Evolutionary conservation across 805 yeast genomes (phyloP), one percentile per base, ranked within the genome.

Genomic region (Candida koratica): DNA sequence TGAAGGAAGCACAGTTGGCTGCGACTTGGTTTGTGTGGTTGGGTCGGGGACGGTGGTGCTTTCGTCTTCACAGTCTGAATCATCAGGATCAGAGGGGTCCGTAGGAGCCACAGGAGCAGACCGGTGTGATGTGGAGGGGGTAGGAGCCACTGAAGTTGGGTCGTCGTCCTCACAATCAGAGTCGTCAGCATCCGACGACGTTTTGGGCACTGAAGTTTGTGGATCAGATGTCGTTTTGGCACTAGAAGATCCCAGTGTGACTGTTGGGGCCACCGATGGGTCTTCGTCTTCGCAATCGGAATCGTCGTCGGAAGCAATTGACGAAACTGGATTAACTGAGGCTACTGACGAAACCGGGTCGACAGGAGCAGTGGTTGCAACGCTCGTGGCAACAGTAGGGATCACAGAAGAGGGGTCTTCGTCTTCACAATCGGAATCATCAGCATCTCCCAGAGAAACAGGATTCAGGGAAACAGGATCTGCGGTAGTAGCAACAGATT

Each of bases 281-380:
- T 23, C 40, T 20, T 47, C 52, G 9, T 43, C 47, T 6, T 39
- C 43, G 30, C 48, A 43, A 28, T 48, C 49, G 13, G 36, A 45
- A 22, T 51, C 55, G 17, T 46, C 52, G 26, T 44, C 49, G 24
- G 24, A 20, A 20, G 24, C 11, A 20, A 20, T 11, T 8, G 11
- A 8, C 10, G 24, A 8, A 8, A 20, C 10, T 20, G 24, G 11
- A 11, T 20, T 11, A 27, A 11, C 38, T 17, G 6, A 28, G 17
- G 28, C 34, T 16, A 15, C 10, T 15, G 40, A 17, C 13, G 32
- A 22, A 12, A 28, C 34, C 4, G 16, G 12, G 11, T 22, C n/a
- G 11, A n/a, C 18, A 17, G 32, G 25, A 9, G 37, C 28, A 20
- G 12, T 10, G 12, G 35, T 17, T 12, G 23, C 17, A 19, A 31